phyloP scores from a whole-genome alignment of 768 basidiomycete species.

The Russula sp. region DNA sequence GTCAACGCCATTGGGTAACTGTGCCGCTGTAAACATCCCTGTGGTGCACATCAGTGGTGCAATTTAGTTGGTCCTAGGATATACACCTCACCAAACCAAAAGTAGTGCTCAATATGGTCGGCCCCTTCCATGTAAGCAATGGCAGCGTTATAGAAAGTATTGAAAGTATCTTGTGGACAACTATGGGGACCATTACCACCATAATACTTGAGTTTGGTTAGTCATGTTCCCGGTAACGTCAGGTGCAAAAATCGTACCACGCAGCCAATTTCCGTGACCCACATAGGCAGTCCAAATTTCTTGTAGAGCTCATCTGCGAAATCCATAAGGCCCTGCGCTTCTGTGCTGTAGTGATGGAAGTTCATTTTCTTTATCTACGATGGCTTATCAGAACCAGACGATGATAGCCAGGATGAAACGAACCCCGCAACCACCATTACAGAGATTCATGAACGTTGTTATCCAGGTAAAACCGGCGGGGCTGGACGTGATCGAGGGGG shows the following conservation, averaged over 20 bases:
- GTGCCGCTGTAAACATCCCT: slow-evolving; percentile 49
- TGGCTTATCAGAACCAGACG: background rate
- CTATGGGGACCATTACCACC: slow-evolving; percentile 33
- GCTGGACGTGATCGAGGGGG: slow-evolving; percentile 63
- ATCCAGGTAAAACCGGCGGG: slow-evolving; percentile 59
- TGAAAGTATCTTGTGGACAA: slow-evolving; percentile 22
- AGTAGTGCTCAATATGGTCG: slow-evolving; percentile 36
- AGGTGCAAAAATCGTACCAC: slow-evolving; percentile 30
- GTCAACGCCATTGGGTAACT: slow-evolving; percentile 40
- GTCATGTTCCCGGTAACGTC: background rate
- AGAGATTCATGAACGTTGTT: slow-evolving; percentile 45
- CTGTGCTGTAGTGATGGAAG: slow-evolving; percentile 63
- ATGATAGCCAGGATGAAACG: background rate
- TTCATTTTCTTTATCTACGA: slow-evolving; percentile 50
- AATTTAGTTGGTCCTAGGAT: background rate
- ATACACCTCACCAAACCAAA: slow-evolving; percentile 52
- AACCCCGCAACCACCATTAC: slow-evolving; percentile 43
- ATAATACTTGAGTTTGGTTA: slow-evolving; percentile 41
- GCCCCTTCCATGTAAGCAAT: slow-evolving; percentile 38
- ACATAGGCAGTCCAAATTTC: slow-evolving; percentile 39
- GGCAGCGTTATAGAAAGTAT: background rate
- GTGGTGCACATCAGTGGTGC: background rate
- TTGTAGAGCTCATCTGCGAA: slow-evolving; percentile 44
- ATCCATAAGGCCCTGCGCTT: slow-evolving; percentile 39
- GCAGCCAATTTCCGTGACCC: slow-evolving; percentile 69